Base-by-base conservation (phyloP, 768 basidiomycete species). In the Gymnopilus dilepis region DNA sequence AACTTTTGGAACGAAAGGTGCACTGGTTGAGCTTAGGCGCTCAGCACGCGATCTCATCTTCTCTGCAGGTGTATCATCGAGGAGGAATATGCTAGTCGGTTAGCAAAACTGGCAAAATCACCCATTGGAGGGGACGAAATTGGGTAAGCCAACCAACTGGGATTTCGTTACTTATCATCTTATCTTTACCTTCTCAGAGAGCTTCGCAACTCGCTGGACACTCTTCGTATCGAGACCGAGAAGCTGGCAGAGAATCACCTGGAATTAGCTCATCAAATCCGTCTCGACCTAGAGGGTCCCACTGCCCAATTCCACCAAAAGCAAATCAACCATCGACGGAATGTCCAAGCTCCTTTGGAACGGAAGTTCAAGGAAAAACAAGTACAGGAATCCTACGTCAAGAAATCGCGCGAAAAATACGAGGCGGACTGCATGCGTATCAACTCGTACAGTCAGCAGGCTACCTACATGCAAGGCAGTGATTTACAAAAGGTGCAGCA, bases 1-100 rank as follows among this genome's bases (percentile, higher is more conserved):
- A 86, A 80, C 57, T 96, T 92, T 70, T 97, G 95, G 93, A 94
- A 91, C 69, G 96, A 99, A 76, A 84, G 96, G 96, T 97, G 65
- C 58, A 86, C 77, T 11, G n/a, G 24, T 54, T 54, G 51, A 42
- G 50, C 64, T 26, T 28, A 37, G 17, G 17, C 34, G 17, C 30
- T 6, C 33, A 57, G 58, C 63, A 62, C 58, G 57, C 60, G 54
- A 61, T 63, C 58, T 22, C 53, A 45, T 15, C 11, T 34, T 47
- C 40, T 22, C 47, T 63, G 45, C 42, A 97, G 97, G 74, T 88
- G 92, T 19, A 65, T 82, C 17, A 96, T 99, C 59, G 95, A 99
- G 75, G 95, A 98, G 69, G 96, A 99, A 41, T 98, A 97, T 71
- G 91, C 95, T 2, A 89, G 90, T 70, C 83, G 88, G 30, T 74